phyloP scores from a whole-genome alignment of 2,329 filamentous ascomycete species.

The Trichoderma simmonsii region DNA sequence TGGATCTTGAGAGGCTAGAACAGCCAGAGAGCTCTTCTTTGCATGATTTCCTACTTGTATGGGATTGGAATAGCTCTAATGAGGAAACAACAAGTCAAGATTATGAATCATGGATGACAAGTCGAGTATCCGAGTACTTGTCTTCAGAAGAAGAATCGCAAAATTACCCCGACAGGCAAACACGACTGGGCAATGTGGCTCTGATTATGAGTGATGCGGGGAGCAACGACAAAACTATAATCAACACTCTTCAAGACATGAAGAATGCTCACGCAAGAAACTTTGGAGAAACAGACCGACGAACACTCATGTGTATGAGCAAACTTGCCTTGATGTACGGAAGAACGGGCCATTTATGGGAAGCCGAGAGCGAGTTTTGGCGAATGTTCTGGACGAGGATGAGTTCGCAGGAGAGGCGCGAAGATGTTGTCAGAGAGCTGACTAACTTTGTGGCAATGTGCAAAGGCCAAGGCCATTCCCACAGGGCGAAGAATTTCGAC shows the following conservation, averaged over 20 bases:
- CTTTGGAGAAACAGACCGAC: not conserved
- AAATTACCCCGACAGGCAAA: not conserved
- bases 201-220: not conserved
- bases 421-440: not conserved
- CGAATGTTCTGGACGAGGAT: not conserved
- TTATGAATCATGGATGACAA: not conserved
- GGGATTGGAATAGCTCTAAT: not conserved
- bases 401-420: not conserved
- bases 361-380: conserved; percentile 3
- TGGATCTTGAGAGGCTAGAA: not conserved
- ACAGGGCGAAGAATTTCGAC: not conserved
- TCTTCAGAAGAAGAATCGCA: not conserved
- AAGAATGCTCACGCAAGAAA: not conserved
- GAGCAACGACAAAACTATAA: not conserved
- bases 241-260: not conserved
- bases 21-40: not conserved
- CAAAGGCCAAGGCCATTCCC: not conserved
- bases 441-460: not conserved
- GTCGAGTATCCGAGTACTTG: not conserved
- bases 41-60: not conserved
- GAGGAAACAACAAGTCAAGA: not conserved
- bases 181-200: not conserved
- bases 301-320: not conserved
- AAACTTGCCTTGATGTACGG: not conserved
- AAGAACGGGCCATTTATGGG: not conserved